phyloP scores from a whole-genome alignment of 192 early-diverging fungal genomes.

The Gaertneriomyces sp. region DNA sequence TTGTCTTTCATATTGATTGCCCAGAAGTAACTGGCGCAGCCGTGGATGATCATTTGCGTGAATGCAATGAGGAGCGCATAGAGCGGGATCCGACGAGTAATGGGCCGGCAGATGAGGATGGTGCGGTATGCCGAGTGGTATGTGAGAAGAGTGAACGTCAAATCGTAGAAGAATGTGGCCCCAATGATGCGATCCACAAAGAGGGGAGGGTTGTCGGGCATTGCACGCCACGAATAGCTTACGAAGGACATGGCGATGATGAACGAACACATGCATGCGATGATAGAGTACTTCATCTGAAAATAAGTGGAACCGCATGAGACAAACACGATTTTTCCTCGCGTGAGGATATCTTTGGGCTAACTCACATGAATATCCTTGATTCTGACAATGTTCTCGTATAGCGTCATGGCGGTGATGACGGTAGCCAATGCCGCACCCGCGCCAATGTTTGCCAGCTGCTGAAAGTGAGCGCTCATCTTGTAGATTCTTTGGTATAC shows the following conservation, averaged over 20 bases:
- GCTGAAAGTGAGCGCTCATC: too few species aligned
- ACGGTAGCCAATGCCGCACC: background rate
- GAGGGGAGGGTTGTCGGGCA: background rate
- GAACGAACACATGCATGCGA: background rate
- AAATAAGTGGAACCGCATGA: too few species aligned
- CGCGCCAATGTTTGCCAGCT: background rate
- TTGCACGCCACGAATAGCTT: background rate
- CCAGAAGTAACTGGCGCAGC: conserved; percentile 7
- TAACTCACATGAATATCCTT: background rate
- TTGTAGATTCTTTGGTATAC: too few species aligned
- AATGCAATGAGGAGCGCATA: background rate
- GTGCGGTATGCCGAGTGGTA: conserved; percentile 10
- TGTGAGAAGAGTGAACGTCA: background rate
- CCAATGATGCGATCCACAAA: conserved; percentile 14
- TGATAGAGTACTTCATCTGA: background rate
- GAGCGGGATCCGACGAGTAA: background rate
- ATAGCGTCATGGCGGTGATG: background rate
- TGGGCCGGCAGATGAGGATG: background rate
- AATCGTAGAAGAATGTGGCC: background rate
- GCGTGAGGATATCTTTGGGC: too few species aligned
- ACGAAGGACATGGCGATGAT: background rate
- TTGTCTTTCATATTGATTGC: conserved; percentile 6
- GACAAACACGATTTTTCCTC: too few species aligned
- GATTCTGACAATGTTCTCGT: conserved; percentile 3
- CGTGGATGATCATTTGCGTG: conserved; percentile 13